Base-by-base conservation (phyloP, 2,329 filamentous ascomycete species). In the Colletotrichum navitas region DNA sequence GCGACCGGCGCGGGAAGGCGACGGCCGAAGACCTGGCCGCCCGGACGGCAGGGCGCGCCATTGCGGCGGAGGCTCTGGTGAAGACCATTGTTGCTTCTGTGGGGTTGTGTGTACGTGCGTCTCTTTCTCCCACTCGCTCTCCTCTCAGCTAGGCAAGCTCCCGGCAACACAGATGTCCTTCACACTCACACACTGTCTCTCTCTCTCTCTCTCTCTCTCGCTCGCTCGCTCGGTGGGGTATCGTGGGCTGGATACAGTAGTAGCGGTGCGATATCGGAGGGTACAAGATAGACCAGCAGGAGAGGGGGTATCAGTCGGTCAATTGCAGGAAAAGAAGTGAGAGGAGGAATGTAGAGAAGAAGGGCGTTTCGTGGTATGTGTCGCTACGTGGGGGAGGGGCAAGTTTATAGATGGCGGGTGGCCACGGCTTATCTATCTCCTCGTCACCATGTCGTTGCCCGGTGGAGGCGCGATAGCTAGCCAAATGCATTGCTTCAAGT, bases 381-480 rank as follows among this genome's bases (percentile, higher is more conserved):
- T 21, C 39, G 29, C 34, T 61, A 59, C 18, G 59, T n/a, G 71
- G 64, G 64, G 64, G 60, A 56, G 61, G 60, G 64, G 41, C 56
- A 63, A 43, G 68, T 72, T 73, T 73, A 72, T 71, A 71, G 65
- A 63, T 59, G 45, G 56, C 71, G 68, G 71, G 71, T 73, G 68
- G 68, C 63, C n/a, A 60, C 68, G 71, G 71, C 71, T 72, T 73
- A 73, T 73, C 64, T 47, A 61, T 8, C 29, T 56, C 12, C 49
- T 59, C 32, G 45, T 45, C 39, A 18, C 39, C 32, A 29, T 18
- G 14, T 39, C 26, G 59, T 24, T 45, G 43, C n/a, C 62, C 62
- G 67, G 59, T 39, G n/a, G 34, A 32, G 64, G 68, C 51, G 58
- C n/a, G 45, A 62, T 51, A 51, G 45, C 34, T 51, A 62, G 45